Evolutionary conservation across 1,284 basidiomycete genomes (phyloP).

Genomic region (Apiotrichum akiyoshidainum): DNA sequence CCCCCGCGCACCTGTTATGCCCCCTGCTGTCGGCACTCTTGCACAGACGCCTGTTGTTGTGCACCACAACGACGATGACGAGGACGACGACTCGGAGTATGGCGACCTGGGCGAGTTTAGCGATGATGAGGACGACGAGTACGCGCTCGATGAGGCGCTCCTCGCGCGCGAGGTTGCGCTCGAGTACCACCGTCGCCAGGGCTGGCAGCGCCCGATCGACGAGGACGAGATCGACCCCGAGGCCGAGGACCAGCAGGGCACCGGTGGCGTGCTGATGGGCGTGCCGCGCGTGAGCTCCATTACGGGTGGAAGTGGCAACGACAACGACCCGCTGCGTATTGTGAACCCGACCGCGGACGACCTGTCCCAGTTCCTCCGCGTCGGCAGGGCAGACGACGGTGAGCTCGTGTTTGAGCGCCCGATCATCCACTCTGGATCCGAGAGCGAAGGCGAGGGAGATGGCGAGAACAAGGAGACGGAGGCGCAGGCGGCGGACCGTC

Average conservation of each 20-base stretch:
- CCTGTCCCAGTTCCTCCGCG: conserved; percentile 40
- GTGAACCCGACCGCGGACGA: conserved; percentile 45
- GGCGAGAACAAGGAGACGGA: background rate
- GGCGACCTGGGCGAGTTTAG: conserved; percentile 25
- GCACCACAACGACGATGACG: conserved; percentile 22
- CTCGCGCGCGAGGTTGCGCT: conserved; percentile 44
- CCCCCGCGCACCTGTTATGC: background rate
- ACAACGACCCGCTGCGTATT: conserved; percentile 28
- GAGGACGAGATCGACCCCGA: conserved; percentile 27
- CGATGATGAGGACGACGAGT: conserved; percentile 44
- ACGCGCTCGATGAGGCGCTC: conserved; percentile 45
- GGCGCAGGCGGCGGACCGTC: conserved; percentile 12
- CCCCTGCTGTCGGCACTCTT: background rate
- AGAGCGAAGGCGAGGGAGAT: conserved; percentile 26
- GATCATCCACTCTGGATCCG: conserved; percentile 12
- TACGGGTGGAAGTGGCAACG: conserved; percentile 17
- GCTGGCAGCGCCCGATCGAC: conserved; percentile 23
- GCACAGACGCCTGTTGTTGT: conserved; percentile 4
- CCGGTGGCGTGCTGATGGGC: conserved; percentile 32
- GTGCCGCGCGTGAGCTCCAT: conserved; percentile 31
- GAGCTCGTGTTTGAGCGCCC: conserved; percentile 46
- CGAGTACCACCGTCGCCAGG: conserved; percentile 39
- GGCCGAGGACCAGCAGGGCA: background rate
- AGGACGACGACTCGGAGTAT: conserved; percentile 31
- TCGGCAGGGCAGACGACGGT: conserved; percentile 48